A percentile compares a stretch with the other conserved stretches of the same genome.
Evolutionary conservation across 2,329 filamentous ascomycete species (phyloP).

Genomic region (Botryotinia calthae): DNA sequence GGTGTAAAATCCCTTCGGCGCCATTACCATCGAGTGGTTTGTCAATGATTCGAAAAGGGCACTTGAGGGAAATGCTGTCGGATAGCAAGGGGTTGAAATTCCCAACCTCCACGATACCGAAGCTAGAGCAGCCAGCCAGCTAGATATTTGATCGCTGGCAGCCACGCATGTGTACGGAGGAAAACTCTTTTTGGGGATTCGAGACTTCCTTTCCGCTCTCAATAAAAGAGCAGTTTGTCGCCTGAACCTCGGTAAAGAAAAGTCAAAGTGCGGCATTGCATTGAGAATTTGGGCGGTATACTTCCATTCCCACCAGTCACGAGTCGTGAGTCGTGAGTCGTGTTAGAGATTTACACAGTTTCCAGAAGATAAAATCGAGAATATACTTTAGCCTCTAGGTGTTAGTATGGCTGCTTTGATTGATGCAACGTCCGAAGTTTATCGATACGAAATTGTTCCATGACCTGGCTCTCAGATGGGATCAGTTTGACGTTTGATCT

Average conservation of each 20-base stretch:
- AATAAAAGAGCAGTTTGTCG: neutral
- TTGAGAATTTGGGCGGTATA: neutral
- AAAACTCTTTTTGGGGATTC: conserved; percentile 7
- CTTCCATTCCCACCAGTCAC: neutral
- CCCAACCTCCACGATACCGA: conserved; percentile 8
- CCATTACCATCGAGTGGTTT: neutral
- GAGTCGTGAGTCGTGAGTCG: conserved; percentile 1
- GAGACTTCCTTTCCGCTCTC: neutral
- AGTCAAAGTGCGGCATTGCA: neutral
- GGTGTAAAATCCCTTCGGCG: conserved; percentile 13
- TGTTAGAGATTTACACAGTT: neutral
- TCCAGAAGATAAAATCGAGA: neutral
- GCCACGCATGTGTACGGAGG: conserved; percentile 15
- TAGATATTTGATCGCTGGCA: conserved; percentile 16
- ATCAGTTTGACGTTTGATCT: neutral
- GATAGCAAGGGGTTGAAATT: conserved; percentile 9
- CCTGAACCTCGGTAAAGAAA: conserved; percentile 14
- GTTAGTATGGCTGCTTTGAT: neutral
- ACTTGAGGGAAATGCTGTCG: neutral
- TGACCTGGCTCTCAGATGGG: neutral
- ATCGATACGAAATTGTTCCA: neutral
- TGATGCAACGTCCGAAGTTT: neutral
- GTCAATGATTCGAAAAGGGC: neutral
- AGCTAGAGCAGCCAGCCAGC: neutral
- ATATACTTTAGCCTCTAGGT: neutral